Conservation (phyloP, 2,329 filamentous ascomycete species). For the Pseudopithomyces maydicus region DNA sequence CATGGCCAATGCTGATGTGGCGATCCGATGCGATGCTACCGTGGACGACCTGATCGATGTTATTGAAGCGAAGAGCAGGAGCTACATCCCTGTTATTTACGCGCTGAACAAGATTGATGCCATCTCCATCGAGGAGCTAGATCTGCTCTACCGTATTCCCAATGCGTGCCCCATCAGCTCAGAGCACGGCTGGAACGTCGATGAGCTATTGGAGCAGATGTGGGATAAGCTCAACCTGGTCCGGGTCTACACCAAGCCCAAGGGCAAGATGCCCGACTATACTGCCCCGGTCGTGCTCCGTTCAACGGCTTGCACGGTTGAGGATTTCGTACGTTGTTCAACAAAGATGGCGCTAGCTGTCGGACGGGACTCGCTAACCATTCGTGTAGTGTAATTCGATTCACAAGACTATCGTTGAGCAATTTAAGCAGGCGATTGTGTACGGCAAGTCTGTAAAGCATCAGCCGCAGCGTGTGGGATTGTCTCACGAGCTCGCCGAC, state of each 20-base stretch:
- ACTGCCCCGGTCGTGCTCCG: constrained; percentile 86
- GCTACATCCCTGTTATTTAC: constrained; percentile 99
- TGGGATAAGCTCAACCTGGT: constrained; percentile 95
- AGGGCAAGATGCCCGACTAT: constrained; percentile 94
- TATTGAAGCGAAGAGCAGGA: constrained; percentile 89
- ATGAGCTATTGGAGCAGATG: constrained; percentile 96
- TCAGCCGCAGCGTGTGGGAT: constrained; percentile 92
- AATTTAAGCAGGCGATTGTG: constrained; percentile 94
- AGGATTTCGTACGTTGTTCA: constrained; percentile 83
- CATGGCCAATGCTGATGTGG: constrained; percentile 95
- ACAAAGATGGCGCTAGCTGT: constrained; percentile 6
- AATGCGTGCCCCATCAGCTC: constrained; percentile 97
- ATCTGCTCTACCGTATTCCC: constrained; percentile 93
- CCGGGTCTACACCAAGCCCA: constrained; percentile 96
- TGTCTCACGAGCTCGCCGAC: constrained; percentile 88
- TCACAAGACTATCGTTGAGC: constrained; percentile 92
- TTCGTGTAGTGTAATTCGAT: constrained; percentile 84
- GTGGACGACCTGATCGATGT: constrained; percentile 97
- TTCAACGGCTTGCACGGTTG: constrained; percentile 81
- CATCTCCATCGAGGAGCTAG: constrained; percentile 96
- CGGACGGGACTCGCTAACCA: constrained; percentile 42
- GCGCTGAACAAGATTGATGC: constrained; percentile 99
- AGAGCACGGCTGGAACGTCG: constrained; percentile 93
- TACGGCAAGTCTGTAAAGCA: constrained; percentile 99
- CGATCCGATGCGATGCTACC: constrained; percentile 96